A percentile compares a stretch with the other conserved stretches of the same genome.
These are phyloP conservation scores for Phytophthora tubulina DNA, from an alignment of 352 stramenopile genomes.

Conservation along the genomic window DNA sequence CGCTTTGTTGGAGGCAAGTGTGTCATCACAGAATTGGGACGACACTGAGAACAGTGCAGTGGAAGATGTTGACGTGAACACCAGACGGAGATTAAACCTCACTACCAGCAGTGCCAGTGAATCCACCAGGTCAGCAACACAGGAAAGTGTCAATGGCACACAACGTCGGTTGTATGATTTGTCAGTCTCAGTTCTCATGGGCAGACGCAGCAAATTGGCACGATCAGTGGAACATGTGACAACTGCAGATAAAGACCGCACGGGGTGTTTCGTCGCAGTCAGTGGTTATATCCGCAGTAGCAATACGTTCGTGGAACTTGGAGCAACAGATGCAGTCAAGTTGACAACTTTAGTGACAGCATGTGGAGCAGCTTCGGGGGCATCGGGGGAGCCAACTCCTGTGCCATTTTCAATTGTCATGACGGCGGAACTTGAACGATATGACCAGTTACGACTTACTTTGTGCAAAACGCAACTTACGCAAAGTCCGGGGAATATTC, in stretches of 20 bases:
- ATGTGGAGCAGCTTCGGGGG: constrained; percentile 25
- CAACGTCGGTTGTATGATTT: constrained; percentile 49
- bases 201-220: constrained; percentile 60
- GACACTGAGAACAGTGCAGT: constrained; percentile 34
- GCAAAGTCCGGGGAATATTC: constrained; percentile 52
- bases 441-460: constrained; percentile 73
- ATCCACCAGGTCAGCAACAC: constrained; percentile 25
- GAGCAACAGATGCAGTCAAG: constrained; percentile 68
- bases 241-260: constrained; percentile 58
- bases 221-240: constrained; percentile 47
- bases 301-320: constrained; percentile 65
- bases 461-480: constrained; percentile 65
- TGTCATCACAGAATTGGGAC: constrained; percentile 32
- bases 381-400: constrained; percentile 35
- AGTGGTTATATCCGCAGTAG: constrained; percentile 54
- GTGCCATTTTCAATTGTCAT: constrained; percentile 74
- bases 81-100: constrained; percentile 8
- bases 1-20: constrained; percentile 31
- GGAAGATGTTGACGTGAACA: constrained; percentile 26
- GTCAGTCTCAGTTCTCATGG: constrained; percentile 68
- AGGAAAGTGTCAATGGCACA: constrained; percentile 8
- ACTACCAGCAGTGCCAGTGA: constrained; percentile 37
- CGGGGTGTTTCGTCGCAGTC: constrained; percentile 63
- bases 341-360: constrained; percentile 56
- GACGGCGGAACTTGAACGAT: constrained; percentile 59